These are phyloP conservation scores for Gossypium armourianum DNA, from an alignment of 441 rosid genomes.

Conservation along the genomic window DNA sequence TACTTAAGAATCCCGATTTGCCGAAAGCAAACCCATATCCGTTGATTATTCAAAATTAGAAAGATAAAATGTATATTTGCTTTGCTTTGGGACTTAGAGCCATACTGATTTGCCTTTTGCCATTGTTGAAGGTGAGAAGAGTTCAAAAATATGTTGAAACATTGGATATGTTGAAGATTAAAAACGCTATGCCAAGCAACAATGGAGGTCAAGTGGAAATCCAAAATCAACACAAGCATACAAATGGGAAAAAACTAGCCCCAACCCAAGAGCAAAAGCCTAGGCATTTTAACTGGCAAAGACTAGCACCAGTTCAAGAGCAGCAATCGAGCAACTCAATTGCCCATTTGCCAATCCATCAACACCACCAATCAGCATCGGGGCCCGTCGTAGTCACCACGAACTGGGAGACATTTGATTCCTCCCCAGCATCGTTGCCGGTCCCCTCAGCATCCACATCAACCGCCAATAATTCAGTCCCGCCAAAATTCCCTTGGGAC, in stretches of 20 bases:
- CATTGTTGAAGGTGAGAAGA: constrained; percentile 54
- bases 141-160: constrained; percentile 86
- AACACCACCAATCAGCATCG: constrained; percentile 30
- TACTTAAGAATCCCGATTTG: constrained; percentile 15
- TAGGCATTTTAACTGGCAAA: constrained; percentile 26
- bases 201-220: constrained; percentile 29
- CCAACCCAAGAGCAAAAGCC: constrained; percentile 39
- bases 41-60: background rate
- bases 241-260: constrained; percentile 35
- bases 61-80: background rate
- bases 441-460: constrained; percentile 29
- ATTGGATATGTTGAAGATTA: constrained; percentile 65
- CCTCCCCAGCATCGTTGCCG: constrained; percentile 29
- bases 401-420: constrained; percentile 81
- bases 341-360: constrained; percentile 26
- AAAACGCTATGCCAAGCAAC: constrained; percentile 45
- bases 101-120: background rate
- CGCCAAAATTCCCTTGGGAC: constrained; percentile 45
- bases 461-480: constrained; percentile 27
- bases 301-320: constrained; percentile 29
- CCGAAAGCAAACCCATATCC: background rate
- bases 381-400: constrained; percentile 59
- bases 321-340: constrained; percentile 29
- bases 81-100: background rate
- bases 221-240: constrained; percentile 28